Base-by-base conservation (phyloP, 805 yeast species). In the Suhomyces sp. region DNA sequence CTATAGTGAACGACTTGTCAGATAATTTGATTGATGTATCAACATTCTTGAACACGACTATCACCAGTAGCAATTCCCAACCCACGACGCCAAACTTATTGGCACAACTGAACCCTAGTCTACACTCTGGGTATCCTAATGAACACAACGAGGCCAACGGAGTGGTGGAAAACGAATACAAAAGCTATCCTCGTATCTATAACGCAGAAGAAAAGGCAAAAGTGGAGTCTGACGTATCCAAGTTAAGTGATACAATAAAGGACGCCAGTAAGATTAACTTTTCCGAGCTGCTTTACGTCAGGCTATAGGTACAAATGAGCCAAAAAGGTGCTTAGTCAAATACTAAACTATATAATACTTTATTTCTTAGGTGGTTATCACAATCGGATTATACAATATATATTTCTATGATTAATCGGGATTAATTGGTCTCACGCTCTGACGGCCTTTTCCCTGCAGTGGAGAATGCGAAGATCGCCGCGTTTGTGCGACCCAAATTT, bases 1-100 rank as follows among this genome's bases (percentile, higher is more conserved):
- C 63, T 22, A 78, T 79, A 13, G 83, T 79, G 45, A 73, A 73
- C 55, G 81, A 77, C 45, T 49, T 57, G 22, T 57, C 60, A 5
- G 60, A 57, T 19, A 57, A 57, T 43, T 47, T 57, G 40, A 57
- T 57, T 4, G 60, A 57, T 24, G 58, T 57, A 6, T 47, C 48
- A 19, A 50, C 56, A 4, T 57, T 57, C 53, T 54, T 56, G 53
- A 52, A 52, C 46, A 49, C 46, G 21, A 47, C 52, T n/a, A 44
- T 24, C 48, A 43, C 50, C 10, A 17, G 43, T 10, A 41, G 52
- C 44, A 48, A 33, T 17, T 49, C 52, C 9, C 47, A 43, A 22
- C 22, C 24, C 35, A 44, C 44, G 17, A 41, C 44, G 3, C 48
- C 52, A 8, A 52, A 41, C 46, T 17, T 41, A 15, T 17, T 22